phyloP scores from a whole-genome alignment of 2,329 filamentous ascomycete species.

The Trichoderma pleuroti region DNA sequence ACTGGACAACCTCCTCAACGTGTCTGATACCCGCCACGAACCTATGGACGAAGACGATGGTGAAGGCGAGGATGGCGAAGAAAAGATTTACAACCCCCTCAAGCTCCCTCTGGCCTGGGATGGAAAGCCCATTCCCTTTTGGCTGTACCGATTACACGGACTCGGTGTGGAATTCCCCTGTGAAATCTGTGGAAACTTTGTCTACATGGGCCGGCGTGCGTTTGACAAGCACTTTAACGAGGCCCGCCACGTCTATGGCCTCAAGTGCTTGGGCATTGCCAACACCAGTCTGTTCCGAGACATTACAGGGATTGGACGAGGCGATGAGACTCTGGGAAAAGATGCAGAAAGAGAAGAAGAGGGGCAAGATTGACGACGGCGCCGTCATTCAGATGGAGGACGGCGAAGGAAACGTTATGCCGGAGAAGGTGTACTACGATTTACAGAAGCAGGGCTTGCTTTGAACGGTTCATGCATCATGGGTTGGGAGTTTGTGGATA shows the following conservation, averaged over 20 bases:
- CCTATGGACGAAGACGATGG: constrained; percentile 56
- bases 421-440: constrained; percentile 96
- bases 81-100: constrained; percentile 93
- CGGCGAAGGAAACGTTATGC: constrained; percentile 96
- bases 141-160: constrained; percentile 96
- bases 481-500: background rate
- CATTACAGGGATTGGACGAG: constrained; percentile 87
- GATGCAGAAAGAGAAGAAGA: constrained; percentile 81
- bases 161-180: constrained; percentile 92
- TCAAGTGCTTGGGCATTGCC: constrained; percentile 91
- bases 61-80: constrained; percentile 73
- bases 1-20: constrained; percentile 74
- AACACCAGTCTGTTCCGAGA: constrained; percentile 90
- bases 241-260: constrained; percentile 83
- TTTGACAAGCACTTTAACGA: constrained; percentile 99
- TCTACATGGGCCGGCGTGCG: constrained; percentile 95
- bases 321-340: constrained; percentile 89
- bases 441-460: constrained; percentile 86
- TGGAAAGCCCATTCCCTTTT: constrained; percentile 97
- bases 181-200: constrained; percentile 96
- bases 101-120: constrained; percentile 97
- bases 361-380: constrained; percentile 69
- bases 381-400: constrained; percentile 98
- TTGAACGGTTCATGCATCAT: constrained; percentile 37
- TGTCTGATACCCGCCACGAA: constrained; percentile 31